Evolutionary conservation across 208 protist species (phyloP).

Genomic region (Wallacemonas sp.): DNA sequence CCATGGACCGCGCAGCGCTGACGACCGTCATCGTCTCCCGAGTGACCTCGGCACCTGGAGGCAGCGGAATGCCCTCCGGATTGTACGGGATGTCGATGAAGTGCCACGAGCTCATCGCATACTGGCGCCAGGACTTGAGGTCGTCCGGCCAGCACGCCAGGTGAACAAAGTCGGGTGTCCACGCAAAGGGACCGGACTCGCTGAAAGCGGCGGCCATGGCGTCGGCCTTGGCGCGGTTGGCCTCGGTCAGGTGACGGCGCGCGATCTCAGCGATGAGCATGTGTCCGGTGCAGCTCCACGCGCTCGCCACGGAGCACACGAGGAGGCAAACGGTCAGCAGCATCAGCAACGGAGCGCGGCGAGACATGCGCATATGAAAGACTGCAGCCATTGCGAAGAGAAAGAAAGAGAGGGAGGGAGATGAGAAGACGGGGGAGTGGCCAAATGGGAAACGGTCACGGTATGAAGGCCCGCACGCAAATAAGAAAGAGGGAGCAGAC

Average conservation of each 20-base stretch:
- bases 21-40: slow-evolving; percentile 28
- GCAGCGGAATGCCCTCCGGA: slow-evolving; percentile 41
- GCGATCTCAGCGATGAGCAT: slow-evolving; percentile 89
- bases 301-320: neutral
- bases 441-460: too few relatives aligned
- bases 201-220: slow-evolving; percentile 31
- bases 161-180: slow-evolving; percentile 64
- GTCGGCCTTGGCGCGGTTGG: slow-evolving; percentile 37
- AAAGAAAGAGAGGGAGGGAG: neutral
- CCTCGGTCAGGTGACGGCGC: slow-evolving; percentile 34
- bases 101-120: slow-evolving; percentile 77
- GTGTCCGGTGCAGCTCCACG: slow-evolving; percentile 81
- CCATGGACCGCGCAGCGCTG: slow-evolving; percentile 23
- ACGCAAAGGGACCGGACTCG: slow-evolving; percentile 61
- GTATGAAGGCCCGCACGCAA: too few relatives aligned
- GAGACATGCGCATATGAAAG: too few relatives aligned
- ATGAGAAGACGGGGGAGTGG: too few relatives aligned
- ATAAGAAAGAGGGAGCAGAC: neutral
- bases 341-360: too few relatives aligned
- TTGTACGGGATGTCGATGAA: slow-evolving; percentile 70
- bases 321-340: neutral
- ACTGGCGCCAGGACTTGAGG: slow-evolving; percentile 55
- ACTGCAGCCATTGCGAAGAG: too few relatives aligned
- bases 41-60: neutral
- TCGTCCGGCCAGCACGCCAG: slow-evolving; percentile 86